Conservation (phyloP, 176 grass and related monocot species). For the Dactylis glomerata region DNA sequence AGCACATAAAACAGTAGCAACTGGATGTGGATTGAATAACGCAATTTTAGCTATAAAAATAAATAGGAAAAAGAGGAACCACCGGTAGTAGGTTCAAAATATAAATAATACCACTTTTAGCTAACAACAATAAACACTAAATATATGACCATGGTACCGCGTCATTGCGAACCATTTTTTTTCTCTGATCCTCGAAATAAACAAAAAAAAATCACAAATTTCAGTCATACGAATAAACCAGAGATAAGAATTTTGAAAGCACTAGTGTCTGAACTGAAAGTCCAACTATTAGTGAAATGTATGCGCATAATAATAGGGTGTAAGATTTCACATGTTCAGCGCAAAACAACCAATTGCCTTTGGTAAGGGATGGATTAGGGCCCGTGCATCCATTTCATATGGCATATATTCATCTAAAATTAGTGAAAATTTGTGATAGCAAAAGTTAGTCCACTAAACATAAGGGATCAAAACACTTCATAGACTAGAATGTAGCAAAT, state of each 20-base stretch:
- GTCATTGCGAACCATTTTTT: no score
- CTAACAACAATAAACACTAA: neutral
- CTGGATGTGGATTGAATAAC: neutral
- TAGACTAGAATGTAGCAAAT: neutral
- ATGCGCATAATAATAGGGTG: neutral
- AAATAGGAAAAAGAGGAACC: neutral
- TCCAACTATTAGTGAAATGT: neutral
- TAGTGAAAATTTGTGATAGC: neutral
- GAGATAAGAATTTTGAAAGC: neutral
- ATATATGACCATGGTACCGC: neutral
- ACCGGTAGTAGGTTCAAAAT: neutral
- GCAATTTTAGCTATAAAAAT: neutral
- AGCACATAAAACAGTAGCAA: neutral
- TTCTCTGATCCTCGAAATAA: no score
- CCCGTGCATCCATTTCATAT: slow-evolving; percentile 95
- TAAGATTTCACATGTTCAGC: slow-evolving; percentile 61
- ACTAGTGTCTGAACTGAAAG: neutral
- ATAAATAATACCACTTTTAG: neutral
- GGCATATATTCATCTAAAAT: slow-evolving; percentile 73
- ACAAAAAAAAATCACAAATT: no score
- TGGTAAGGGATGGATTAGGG: slow-evolving; percentile 82
- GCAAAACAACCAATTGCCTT: slow-evolving; percentile 73
- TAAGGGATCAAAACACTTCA: neutral
- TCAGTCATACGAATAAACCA: neutral
- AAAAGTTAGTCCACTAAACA: neutral